Base-by-base conservation (phyloP, 148 eudicot species). In the Chenopodium album region DNA sequence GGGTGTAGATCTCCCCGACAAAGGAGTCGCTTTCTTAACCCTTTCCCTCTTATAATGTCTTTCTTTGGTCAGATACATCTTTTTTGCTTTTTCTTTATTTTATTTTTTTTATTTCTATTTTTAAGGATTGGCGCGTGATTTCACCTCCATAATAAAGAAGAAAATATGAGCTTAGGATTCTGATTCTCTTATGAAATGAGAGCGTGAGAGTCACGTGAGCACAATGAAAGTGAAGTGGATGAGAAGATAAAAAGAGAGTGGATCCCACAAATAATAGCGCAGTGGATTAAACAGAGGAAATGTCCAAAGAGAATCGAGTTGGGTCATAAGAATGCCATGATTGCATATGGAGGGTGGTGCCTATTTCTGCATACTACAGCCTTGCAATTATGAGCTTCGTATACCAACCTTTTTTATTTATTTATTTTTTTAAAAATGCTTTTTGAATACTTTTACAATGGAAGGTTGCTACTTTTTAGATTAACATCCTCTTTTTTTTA, bases 1-100 rank as follows among this genome's bases (percentile, higher is more conserved):
- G 69, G 65, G 54, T 79, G 80, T 84, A 71, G 78, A 80, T 84
- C 73, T 84, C 83, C 83, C 83, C 78, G 83, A 84, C 86, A 84
- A 80, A 84, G 76, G 73, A 76, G 83, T 80, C 83, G 64, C 83
- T 84, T 84, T 84, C 86, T 48, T 5, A 52, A 46, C 12, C 75
- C 76, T 80, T 84, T 75, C 4, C 31, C 63, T 56, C 73, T 64
- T 64, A 20, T 73, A 73, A 78, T 75, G 47, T 67, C 44, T 68
- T 74, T 66, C 44, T 41, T 50, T 76, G 65, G 23, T 79, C 46
- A 28, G 28, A 44, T 26, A 13, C 11, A 16, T 31, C 71, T 9
- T 63, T 47, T 73, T 62, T 28, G 19, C n/a, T 8, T 56, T 70
- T 44, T 4, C 48, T 71, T 59, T 47, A 60, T 2, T 34, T 2